Percentiles rank a stretch among this genome's conserved stretches.
Conservation (phyloP, 1,284 basidiomycete species). For the Puccinia horiana region DNA sequence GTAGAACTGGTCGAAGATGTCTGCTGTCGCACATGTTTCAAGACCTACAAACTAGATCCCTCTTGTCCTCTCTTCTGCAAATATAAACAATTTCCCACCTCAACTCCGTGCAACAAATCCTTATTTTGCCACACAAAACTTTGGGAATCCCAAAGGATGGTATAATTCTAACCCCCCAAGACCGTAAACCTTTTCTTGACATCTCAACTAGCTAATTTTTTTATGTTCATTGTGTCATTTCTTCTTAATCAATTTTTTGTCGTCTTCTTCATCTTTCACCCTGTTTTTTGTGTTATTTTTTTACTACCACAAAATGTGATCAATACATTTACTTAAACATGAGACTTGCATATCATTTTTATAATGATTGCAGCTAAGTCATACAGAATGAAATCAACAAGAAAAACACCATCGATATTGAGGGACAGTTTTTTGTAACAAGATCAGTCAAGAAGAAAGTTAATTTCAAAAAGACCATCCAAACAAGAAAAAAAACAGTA, state of each 20-base stretch:
- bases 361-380: no score
- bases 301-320: no score
- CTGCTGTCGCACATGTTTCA: not conserved
- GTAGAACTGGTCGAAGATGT: not conserved
- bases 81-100: not conserved
- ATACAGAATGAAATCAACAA: no score
- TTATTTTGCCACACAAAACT: constrained; percentile 22
- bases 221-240: not conserved
- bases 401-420: no score
- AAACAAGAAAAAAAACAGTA: not conserved
- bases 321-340: no score
- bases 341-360: no score
- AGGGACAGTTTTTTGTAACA: no score
- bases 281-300: not conserved
- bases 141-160: not conserved
- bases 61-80: not conserved
- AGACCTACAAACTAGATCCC: not conserved
- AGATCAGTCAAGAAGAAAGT: no score
- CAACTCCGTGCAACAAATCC: constrained; percentile 2
- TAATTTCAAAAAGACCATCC: not conserved
- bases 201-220: not conserved
- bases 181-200: constrained; percentile 16
- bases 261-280: not conserved
- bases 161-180: constrained; percentile 12
- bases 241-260: no score